Evolutionary conservation across 495 filamentous ascomycete species (phyloP), one percentile per base, ranked within the genome.

Genomic region (Rusavskia elegans): DNA sequence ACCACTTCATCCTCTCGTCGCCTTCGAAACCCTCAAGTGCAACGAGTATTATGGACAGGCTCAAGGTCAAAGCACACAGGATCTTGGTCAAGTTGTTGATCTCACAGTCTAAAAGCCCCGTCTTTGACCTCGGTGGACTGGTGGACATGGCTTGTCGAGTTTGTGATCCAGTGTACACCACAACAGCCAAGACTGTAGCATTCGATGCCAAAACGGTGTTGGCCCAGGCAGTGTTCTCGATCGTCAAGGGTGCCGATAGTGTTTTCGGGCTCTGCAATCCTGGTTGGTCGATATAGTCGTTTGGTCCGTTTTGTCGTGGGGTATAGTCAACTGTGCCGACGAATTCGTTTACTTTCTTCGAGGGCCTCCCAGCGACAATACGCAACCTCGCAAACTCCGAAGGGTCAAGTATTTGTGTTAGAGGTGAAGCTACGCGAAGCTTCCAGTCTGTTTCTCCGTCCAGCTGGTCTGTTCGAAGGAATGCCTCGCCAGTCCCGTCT

Each of bases 361-460:
- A 87, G 9, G 93, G 93, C 45, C 88, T 84, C 29, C 88, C 87
- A 23, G 85, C 93, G 4, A 81, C 83, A 53, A 99, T 74, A 38
- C 77, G 78, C 13, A 97, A 70, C 41, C 82, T 76, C 5, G 79
- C 75, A 56, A 93, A 80, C 52, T 89, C 83, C 19, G 71, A 72
- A 2, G 80, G 64, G 5, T 81, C 61, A 6, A 97, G 70, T 37
- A 66, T 69, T 58, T 99, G 93, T 0, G 89, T 89, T 13, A 95
- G 63, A 0, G 84, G 75, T 8, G 89, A 89, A 2, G 90, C 87
- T 3, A 97, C 64, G 5, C 93, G 81, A 36, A 99, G 72, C 66
- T 99, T 99, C 93, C 93, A 99, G 59, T 99, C 93, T 8, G 93
- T 99, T 67, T 99, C 93, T 52, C 93, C 93, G 58, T 99, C 93